Evolutionary conservation across 208 protist species (phyloP).

Genomic region (Phytomonas sp.): DNA sequence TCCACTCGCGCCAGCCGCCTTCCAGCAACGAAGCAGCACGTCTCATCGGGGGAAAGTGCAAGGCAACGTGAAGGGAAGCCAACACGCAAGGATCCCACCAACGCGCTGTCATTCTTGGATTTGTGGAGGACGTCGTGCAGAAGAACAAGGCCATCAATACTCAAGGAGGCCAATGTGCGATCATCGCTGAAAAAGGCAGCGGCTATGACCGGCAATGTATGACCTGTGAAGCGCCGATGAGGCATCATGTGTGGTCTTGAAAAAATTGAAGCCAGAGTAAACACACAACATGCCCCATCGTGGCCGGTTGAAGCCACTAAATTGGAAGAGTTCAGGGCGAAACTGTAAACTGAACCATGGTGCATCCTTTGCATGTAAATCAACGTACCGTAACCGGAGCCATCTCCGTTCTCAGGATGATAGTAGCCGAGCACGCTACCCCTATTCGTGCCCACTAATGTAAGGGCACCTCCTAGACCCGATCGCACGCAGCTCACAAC

Average conservation of each 20-base stretch:
- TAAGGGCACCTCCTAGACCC: not conserved
- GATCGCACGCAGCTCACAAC: not conserved
- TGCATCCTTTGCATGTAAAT: slow-evolving; percentile 24
- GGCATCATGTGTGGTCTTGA: slow-evolving; percentile 7
- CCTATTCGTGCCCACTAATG: slow-evolving; percentile 8
- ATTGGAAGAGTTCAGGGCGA: slow-evolving; percentile 32
- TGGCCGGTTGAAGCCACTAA: slow-evolving; percentile 59
- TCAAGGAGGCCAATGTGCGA: slow-evolving; percentile 16
- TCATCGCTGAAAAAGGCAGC: slow-evolving; percentile 20
- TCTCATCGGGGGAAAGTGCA: slow-evolving; percentile 55
- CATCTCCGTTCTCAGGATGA: not conserved
- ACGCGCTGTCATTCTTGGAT: not conserved
- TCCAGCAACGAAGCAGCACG: slow-evolving; percentile 49
- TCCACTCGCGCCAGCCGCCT: slow-evolving; percentile 37
- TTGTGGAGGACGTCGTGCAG: slow-evolving; percentile 24
- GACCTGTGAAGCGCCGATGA: slow-evolving; percentile 26
- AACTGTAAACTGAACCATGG: slow-evolving; percentile 44
- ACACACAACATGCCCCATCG: slow-evolving; percentile 50
- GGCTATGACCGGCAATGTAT: slow-evolving; percentile 42
- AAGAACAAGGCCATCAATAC: slow-evolving; percentile 24
- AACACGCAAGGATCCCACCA: slow-evolving; percentile 24
- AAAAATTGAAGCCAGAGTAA: slow-evolving; percentile 24
- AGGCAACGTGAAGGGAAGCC: slow-evolving; percentile 42
- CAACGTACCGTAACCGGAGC: not conserved
- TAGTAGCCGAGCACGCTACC: not conserved